Evolutionary conservation across 148 eudicot species (phyloP).

Genomic region (Dysphania ambrosioides): DNA sequence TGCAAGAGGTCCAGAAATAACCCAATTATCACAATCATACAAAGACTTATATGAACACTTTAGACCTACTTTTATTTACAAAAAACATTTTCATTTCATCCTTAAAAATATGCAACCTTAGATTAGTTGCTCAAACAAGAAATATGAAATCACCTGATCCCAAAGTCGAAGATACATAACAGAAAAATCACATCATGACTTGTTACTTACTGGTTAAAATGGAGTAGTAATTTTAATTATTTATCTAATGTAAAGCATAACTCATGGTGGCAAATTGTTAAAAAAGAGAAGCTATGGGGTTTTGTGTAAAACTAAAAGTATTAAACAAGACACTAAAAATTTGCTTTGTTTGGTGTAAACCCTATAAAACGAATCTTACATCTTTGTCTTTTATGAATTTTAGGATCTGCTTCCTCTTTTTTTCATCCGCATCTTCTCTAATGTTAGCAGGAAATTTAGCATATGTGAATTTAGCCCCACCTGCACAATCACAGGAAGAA

Average conservation of each 20-base stretch:
- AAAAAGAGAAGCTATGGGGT: not conserved
- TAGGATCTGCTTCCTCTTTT: constrained; percentile 72
- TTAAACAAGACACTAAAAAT: not conserved
- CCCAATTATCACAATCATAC: not conserved
- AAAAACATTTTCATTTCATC: not conserved
- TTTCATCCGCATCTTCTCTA: constrained; percentile 76
- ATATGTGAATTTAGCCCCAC: constrained; percentile 59
- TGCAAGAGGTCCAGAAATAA: constrained; percentile 19
- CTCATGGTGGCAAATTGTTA: not conserved
- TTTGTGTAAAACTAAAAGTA: not conserved
- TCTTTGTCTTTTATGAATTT: constrained; percentile 15
- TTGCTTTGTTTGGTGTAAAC: constrained; percentile 34
- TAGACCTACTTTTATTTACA: no score
- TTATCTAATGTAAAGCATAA: not conserved
- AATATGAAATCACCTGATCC: not conserved
- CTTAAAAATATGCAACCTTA: not conserved
- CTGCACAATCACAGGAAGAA: constrained; percentile 19
- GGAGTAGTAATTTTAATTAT: not conserved
- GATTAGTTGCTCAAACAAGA: not conserved
- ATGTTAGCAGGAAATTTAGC: constrained; percentile 74
- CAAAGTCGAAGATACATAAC: not conserved
- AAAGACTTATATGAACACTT: not conserved
- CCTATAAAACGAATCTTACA: constrained; percentile 43
- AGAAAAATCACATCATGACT: not conserved
- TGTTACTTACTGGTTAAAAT: not conserved